A percentile compares a stretch with the other conserved stretches of the same genome.
phyloP scores from a whole-genome alignment of 768 basidiomycete genomes.

The Tulasnella calospora region DNA sequence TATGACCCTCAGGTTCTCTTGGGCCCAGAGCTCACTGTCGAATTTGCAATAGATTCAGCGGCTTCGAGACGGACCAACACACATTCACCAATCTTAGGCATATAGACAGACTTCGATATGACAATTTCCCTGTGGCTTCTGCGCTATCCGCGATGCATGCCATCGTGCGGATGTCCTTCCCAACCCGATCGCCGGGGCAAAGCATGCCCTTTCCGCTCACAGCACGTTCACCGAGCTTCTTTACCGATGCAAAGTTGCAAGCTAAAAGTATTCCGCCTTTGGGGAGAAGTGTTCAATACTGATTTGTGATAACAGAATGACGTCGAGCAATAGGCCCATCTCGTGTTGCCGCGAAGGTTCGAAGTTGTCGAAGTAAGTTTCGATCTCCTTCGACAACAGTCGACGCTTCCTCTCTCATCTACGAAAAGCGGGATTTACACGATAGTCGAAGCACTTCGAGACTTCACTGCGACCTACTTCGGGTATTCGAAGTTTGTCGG shows the following conservation, averaged over 20 bases:
- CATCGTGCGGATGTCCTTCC: background rate
- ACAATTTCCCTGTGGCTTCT: background rate
- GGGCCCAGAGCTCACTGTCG: background rate
- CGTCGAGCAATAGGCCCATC: background rate
- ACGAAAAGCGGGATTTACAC: no score
- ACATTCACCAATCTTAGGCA: background rate
- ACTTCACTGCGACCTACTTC: no score
- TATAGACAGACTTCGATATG: background rate
- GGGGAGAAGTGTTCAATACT: background rate
- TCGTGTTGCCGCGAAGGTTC: no score
- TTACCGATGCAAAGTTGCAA: background rate
- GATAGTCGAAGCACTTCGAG: no score
- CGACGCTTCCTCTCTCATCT: no score
- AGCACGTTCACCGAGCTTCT: background rate
- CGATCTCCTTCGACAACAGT: no score
- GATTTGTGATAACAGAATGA: background rate
- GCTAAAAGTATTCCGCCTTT: background rate
- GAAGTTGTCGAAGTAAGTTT: no score
- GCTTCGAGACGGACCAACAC: background rate
- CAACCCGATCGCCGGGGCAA: background rate
- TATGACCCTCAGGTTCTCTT: background rate
- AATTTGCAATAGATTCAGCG: background rate
- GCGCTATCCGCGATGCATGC: background rate
- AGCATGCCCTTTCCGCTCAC: background rate
- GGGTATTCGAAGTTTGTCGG: no score